phyloP scores from a whole-genome alignment of 2,329 filamentous ascomycete species.

The Aplosporella prunicola region DNA sequence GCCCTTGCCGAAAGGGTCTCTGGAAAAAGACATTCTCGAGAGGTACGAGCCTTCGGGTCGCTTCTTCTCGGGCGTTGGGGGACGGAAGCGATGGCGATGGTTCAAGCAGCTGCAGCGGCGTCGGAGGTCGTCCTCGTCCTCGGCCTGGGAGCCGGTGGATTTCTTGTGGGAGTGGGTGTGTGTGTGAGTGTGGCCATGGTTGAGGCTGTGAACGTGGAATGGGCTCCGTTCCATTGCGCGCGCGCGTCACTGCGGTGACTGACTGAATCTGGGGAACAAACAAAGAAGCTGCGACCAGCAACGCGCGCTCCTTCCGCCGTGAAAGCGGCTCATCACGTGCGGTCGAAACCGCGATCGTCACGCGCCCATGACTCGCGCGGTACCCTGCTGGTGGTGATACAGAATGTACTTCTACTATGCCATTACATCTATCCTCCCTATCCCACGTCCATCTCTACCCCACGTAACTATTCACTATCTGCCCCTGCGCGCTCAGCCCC shows the following conservation, averaged over 20 bases:
- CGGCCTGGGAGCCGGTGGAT: background rate
- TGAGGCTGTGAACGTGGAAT: constrained; percentile 8
- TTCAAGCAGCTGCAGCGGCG: constrained; percentile 11
- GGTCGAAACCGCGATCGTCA: no score
- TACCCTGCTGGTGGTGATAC: no score
- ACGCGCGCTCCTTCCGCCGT: no score
- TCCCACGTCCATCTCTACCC: no score
- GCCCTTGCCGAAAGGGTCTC: background rate
- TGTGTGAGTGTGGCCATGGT: constrained; percentile 7
- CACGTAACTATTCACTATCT: background rate
- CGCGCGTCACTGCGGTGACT: no score
- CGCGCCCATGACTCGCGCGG: no score
- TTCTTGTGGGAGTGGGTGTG: constrained; percentile 1
- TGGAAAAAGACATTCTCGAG: constrained; percentile 1
- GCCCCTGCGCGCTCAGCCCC: background rate
- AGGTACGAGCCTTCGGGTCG: constrained; percentile 6
- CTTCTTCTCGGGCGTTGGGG: constrained; percentile 2
- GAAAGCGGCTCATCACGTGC: no score
- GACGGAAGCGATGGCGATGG: constrained; percentile 8
- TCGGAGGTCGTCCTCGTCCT: constrained; percentile 10
- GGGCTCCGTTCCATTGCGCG: constrained; percentile 9
- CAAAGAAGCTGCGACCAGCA: no score
- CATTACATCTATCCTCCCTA: no score
- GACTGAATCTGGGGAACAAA: no score
- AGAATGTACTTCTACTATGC: no score